Conservation (phyloP, 805 yeast genomes). For the Cyberlindnera lachancei region DNA sequence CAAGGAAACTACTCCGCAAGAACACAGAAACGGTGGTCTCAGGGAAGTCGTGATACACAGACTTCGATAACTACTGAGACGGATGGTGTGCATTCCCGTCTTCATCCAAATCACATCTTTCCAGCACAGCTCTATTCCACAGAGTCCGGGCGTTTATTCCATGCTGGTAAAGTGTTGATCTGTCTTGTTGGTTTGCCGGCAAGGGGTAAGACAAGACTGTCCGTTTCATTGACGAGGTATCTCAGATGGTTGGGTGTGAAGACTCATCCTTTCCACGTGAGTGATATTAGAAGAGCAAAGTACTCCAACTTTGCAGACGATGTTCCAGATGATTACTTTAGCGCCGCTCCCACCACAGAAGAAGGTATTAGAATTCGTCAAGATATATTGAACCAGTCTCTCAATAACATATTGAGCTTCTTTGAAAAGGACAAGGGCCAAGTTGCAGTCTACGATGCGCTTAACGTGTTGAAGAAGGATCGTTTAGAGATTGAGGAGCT, state of each 20-base stretch:
- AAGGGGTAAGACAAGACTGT: conserved; percentile 87
- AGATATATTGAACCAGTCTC: conserved; percentile 53
- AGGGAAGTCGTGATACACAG: conserved; percentile 11
- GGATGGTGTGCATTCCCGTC: conserved; percentile 64
- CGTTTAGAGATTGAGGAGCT: conserved; percentile 49
- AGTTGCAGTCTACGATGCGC: conserved; percentile 93
- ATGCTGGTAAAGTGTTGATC: conserved; percentile 89
- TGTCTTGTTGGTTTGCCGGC: conserved; percentile 92
- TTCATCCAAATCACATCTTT: conserved; percentile 58
- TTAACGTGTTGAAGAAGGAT: conserved; percentile 70
- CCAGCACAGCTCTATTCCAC: conserved; percentile 94
- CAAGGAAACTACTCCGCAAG: conserved; percentile 52
- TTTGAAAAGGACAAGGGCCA: conserved; percentile 80
- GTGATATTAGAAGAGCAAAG: conserved; percentile 72
- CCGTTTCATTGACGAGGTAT: conserved; percentile 87
- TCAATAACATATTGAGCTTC: conserved; percentile 61
- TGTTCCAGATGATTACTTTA: conserved; percentile 64
- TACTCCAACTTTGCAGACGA: conserved; percentile 30
- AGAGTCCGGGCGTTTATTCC: conserved; percentile 85
- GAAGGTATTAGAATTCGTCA: conserved; percentile 48
- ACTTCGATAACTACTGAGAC: conserved; percentile 12
- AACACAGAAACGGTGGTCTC: conserved; percentile 43
- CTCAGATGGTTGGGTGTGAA: conserved; percentile 95
- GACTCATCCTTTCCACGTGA: conserved; percentile 84
- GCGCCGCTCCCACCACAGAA: conserved; percentile 40